Percentiles rank a stretch among this genome's conserved stretches.
phyloP scores from a whole-genome alignment of 2,329 filamentous ascomycete species.

The Trichophyton simii region DNA sequence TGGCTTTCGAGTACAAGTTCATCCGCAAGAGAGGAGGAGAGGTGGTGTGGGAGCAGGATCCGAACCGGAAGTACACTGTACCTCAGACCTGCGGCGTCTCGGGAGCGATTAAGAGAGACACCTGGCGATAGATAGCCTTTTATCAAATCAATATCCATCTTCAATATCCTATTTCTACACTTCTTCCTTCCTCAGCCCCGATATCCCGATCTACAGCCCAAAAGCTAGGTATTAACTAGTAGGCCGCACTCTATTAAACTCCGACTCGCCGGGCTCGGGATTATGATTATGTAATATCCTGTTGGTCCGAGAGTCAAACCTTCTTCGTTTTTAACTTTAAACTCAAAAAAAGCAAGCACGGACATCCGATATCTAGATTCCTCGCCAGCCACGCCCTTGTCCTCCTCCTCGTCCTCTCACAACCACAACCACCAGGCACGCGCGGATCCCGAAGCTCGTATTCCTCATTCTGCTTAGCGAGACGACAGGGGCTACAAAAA shows the following conservation, averaged over 20 bases:
- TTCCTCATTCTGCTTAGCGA: not conserved
- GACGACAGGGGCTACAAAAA: not conserved
- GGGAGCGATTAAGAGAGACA: constrained; percentile 25
- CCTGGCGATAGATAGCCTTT: constrained; percentile 23
- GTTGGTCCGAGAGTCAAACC: not conserved
- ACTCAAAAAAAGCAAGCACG: not conserved
- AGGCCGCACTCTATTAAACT: too few relatives aligned
- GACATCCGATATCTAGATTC: not conserved
- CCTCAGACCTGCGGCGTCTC: constrained; percentile 25
- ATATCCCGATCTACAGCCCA: not conserved
- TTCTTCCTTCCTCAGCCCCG: not conserved
- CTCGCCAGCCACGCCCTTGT: too few relatives aligned
- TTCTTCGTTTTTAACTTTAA: not conserved
- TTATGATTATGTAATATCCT: constrained; percentile 3
- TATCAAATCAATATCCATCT: not conserved
- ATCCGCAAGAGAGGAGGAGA: constrained; percentile 45
- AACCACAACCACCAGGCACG: not conserved
- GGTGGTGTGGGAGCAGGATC: constrained; percentile 53
- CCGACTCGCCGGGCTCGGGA: not conserved
- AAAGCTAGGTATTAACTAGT: not conserved
- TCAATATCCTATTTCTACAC: not conserved
- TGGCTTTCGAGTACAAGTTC: constrained; percentile 55
- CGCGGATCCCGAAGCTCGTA: not conserved
- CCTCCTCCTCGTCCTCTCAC: not conserved
- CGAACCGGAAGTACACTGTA: constrained; percentile 33